phyloP scores from a whole-genome alignment of 306 rosid species.

The Pueraria montana region DNA sequence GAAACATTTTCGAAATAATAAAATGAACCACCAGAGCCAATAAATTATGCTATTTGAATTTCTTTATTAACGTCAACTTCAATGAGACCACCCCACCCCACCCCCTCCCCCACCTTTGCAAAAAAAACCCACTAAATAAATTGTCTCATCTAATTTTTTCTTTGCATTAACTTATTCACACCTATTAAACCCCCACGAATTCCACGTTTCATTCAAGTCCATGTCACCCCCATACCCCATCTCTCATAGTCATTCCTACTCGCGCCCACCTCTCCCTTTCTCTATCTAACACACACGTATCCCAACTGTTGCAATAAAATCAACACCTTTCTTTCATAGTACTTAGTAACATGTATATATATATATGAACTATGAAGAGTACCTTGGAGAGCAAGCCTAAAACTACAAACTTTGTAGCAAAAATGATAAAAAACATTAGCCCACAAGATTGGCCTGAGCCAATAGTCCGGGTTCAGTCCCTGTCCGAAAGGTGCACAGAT shows the following conservation, averaged over 20 bases:
- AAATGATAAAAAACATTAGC: constrained; percentile 40
- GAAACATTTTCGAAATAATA: background rate
- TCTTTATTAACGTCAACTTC: constrained; percentile 12
- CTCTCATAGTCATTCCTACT: background rate
- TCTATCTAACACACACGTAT: background rate
- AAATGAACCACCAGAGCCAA: background rate
- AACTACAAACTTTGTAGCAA: background rate
- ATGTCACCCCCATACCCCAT: background rate
- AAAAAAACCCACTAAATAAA: constrained; percentile 23
- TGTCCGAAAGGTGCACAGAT: constrained; percentile 61
- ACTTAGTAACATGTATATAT: background rate
- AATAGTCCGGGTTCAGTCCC: constrained; percentile 80
- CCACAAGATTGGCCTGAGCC: constrained; percentile 90
- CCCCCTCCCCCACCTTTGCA: background rate
- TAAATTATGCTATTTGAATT: background rate
- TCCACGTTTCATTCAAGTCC: constrained; percentile 52
- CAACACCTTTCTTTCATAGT: constrained; percentile 6
- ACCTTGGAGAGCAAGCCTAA: constrained; percentile 7
- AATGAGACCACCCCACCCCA: background rate
- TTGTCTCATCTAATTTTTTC: background rate
- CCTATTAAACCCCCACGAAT: constrained; percentile 27
- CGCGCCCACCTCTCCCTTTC: background rate
- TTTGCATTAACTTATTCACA: constrained; percentile 18
- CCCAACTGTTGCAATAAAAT: constrained; percentile 9
- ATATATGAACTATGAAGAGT: background rate